A percentile compares a stretch with the other conserved stretches of the same genome.
These are phyloP conservation scores for Amanita rimosa DNA, from an alignment of 768 basidiomycete species.

Conservation along the genomic window DNA sequence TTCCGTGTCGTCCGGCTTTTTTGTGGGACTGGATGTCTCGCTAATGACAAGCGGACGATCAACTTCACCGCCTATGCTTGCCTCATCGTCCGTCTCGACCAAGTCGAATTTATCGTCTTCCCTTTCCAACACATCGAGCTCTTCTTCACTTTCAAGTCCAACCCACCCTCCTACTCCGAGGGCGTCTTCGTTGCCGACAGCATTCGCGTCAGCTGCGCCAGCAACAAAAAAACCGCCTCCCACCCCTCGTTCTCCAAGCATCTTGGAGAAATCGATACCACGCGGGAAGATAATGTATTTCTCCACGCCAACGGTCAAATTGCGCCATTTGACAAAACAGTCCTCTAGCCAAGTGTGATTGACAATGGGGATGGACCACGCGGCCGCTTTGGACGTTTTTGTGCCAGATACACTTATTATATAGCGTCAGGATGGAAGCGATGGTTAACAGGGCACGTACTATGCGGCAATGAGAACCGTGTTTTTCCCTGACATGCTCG, in stretches of 20 bases:
- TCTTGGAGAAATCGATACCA: slow-evolving; percentile 48
- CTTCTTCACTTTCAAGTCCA: slow-evolving; percentile 5
- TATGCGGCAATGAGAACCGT: slow-evolving; percentile 77
- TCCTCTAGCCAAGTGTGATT: slow-evolving; percentile 92
- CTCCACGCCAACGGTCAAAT: slow-evolving; percentile 48
- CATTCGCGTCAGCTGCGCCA: slow-evolving; percentile 1
- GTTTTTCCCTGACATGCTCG: slow-evolving; percentile 68
- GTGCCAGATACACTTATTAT: slow-evolving; percentile 26
- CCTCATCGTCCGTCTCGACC: slow-evolving; percentile 1
- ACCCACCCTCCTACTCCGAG: slow-evolving; percentile 1
- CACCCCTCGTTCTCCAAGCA: slow-evolving; percentile 32
- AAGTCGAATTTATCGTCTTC: slow-evolving; percentile 6
- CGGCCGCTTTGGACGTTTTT: slow-evolving; percentile 63
- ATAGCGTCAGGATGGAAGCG: neutral
- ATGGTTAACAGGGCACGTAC: slow-evolving; percentile 33
- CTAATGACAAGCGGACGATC: slow-evolving; percentile 2
- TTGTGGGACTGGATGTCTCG: neutral
- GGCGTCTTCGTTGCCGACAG: slow-evolving; percentile 7
- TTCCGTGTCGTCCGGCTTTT: neutral
- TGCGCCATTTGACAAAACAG: slow-evolving; percentile 73
- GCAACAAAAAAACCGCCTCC: slow-evolving; percentile 13
- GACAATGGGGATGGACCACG: slow-evolving; percentile 80
- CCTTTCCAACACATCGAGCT: slow-evolving; percentile 2
- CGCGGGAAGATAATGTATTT: slow-evolving; percentile 64
- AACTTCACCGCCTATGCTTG: slow-evolving; percentile 2